phyloP scores from a whole-genome alignment of 2,329 filamentous ascomycete genomes.

The Claviceps maximensis region DNA sequence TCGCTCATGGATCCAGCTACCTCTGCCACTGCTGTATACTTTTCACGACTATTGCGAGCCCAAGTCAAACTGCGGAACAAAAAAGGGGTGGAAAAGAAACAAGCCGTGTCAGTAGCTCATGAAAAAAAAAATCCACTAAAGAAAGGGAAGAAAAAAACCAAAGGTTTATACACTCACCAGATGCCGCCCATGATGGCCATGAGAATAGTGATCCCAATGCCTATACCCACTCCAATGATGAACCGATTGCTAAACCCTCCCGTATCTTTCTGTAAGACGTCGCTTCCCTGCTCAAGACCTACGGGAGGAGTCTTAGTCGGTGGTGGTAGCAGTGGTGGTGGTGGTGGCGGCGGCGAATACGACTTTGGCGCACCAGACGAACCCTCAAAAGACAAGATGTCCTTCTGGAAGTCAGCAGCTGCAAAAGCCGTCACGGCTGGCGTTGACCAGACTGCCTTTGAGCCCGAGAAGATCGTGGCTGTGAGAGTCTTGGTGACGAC shows the following conservation, averaged over 20 bases:
- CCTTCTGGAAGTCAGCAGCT: neutral
- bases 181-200: neutral
- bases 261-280: neutral
- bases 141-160: too few relatives aligned
- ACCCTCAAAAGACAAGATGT: neutral
- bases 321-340: neutral
- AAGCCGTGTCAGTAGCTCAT: too few relatives aligned
- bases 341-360: neutral
- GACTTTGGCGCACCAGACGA: neutral
- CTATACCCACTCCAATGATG: neutral
- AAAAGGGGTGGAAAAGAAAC: too few relatives aligned
- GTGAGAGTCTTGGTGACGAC: neutral
- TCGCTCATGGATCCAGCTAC: too few relatives aligned
- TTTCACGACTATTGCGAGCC: too few relatives aligned
- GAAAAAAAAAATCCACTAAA: too few relatives aligned
- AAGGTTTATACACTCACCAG: too few relatives aligned
- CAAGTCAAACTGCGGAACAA: too few relatives aligned
- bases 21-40: too few relatives aligned
- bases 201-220: neutral
- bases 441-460: neutral
- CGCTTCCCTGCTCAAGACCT: neutral
- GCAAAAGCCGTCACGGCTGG: neutral
- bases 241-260: neutral
- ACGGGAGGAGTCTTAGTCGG: neutral
- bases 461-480: neutral